Evolutionary conservation across 1,139 yeast genomes (phyloP), one percentile per base, ranked within the genome.

Genomic region (Magnusiomyces paraingens): DNA sequence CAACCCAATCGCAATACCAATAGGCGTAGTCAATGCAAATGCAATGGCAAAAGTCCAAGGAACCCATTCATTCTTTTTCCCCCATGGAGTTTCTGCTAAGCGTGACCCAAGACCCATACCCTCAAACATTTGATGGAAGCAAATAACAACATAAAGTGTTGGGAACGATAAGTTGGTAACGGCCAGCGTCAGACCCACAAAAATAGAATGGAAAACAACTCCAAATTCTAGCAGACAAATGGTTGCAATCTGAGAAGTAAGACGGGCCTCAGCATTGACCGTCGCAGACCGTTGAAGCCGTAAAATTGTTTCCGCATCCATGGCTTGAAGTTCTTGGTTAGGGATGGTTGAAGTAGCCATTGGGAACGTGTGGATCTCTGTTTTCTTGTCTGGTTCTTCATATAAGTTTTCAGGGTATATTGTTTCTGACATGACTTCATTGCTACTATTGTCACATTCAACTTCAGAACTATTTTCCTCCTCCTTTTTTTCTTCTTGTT

Each of bases 71-170:
- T 75, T 78, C 26, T 70, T 69, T 6, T 69, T 59, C 15, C 73
- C 73, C 58, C 62, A 62, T 46, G 78, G 72, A 11, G 85, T 79
- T 35, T 81, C 78, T 8, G 94, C 87, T 55, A 88, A 77, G 72
- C 95, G 79, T 17, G 94, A 79, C 57, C 96, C 95, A 64, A 88
- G 75, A 66, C 95, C 96, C 54, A 87, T 76, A 59, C 95, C 95
- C 75, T 89, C 95, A 67, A 89, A 86, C 73, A 84, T 77, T 54
- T 54, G 94, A 69, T 86, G 95, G 78, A 86, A 86, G 5, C 84
- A 82, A 55, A 86, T 68, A 26, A 86, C 95, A 61, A 84, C 76
- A 68, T 84, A 86, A 55, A 86, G 73, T 10, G 86, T 79, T 55
- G 73, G 78, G 65, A 86, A 86, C 21, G 39, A 32, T 65, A 85